These are phyloP conservation scores for Cladobotryum protrusum DNA, from an alignment of 2,329 filamentous ascomycete genomes.

Conservation along the genomic window DNA sequence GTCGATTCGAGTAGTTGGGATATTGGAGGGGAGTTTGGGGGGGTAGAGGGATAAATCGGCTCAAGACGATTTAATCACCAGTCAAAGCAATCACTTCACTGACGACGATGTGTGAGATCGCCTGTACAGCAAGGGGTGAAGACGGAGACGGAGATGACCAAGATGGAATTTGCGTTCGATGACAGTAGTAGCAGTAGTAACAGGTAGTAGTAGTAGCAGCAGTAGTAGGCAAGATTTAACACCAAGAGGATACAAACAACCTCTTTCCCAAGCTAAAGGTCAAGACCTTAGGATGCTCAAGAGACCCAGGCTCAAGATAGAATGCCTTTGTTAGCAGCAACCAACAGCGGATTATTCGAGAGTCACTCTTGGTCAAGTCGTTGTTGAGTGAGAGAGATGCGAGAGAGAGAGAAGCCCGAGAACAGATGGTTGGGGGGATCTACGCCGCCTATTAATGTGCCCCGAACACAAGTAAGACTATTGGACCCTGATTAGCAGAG, in stretches of 20 bases:
- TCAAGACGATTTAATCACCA: constrained; percentile 6
- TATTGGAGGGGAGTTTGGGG: background rate
- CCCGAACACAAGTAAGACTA: too few relatives aligned
- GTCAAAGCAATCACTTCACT: constrained; percentile 14
- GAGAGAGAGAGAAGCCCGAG: background rate
- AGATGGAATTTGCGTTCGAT: constrained; percentile 3
- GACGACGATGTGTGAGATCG: constrained; percentile 9
- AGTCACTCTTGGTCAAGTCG: background rate
- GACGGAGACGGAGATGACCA: constrained; percentile 9
- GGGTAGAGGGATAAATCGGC: background rate
- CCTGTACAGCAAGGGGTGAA: constrained; percentile 12
- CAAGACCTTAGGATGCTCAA: background rate
- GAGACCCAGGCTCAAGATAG: background rate
- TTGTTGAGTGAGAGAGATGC: background rate
- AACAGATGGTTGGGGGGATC: background rate
- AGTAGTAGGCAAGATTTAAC: background rate
- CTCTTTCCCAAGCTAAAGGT: constrained; percentile 1
- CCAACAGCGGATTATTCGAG: constrained; percentile 1
- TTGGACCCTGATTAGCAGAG: too few relatives aligned
- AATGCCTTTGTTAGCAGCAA: background rate
- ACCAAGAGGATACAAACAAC: constrained; percentile 1
- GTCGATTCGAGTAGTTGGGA: constrained; percentile 1
- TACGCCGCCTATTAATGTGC: constrained; percentile 1
- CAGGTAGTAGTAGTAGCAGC: too few relatives aligned
- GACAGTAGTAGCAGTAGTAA: background rate